These are phyloP conservation scores for Magnaporthiopsis rhizophila DNA, from an alignment of 2,329 filamentous ascomycete species.

Conservation along the genomic window DNA sequence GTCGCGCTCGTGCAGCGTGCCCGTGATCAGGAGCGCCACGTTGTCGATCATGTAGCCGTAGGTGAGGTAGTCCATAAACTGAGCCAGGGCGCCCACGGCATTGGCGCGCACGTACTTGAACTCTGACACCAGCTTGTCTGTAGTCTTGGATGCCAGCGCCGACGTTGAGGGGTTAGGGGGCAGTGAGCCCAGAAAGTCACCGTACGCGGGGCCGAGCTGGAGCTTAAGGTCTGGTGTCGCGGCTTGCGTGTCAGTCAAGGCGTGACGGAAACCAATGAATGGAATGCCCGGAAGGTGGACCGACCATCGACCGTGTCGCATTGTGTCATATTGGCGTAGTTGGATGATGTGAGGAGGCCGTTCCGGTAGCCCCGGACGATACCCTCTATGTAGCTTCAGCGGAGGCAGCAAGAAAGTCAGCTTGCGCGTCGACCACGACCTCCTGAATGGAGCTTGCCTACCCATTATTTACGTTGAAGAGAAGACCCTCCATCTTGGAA, in stretches of 20 bases:
- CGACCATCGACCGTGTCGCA: conserved; percentile 95
- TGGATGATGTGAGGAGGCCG: conserved; percentile 76
- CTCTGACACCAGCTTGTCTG: conserved; percentile 95
- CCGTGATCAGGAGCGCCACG: conserved; percentile 93
- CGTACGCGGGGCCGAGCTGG: conserved; percentile 91
- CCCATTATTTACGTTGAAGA: conserved; percentile 93
- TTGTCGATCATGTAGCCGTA: conserved; percentile 99
- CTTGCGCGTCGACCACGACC: not conserved
- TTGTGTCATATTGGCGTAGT: conserved; percentile 93
- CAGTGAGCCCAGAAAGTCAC: conserved; percentile 89
- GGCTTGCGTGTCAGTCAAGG: conserved; percentile 9
- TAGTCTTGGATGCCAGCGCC: conserved; percentile 86
- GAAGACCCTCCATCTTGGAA: conserved; percentile 73
- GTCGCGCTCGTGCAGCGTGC: conserved; percentile 93
- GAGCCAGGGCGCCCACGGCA: conserved; percentile 79
- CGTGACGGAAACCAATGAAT: conserved; percentile 8
- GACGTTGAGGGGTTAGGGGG: conserved; percentile 97
- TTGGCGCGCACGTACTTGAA: conserved; percentile 96
- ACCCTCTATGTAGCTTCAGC: conserved; percentile 83
- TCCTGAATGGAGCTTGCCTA: conserved; percentile 31
- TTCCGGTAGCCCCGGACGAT: conserved; percentile 97
- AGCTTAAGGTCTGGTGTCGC: conserved; percentile 76
- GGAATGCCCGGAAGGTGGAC: conserved; percentile 17
- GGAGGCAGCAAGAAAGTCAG: conserved; percentile 5
- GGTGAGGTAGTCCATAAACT: conserved; percentile 96